Evolutionary conservation across 1,284 basidiomycete species (phyloP).

Genomic region (Apiotrichum laibachii): DNA sequence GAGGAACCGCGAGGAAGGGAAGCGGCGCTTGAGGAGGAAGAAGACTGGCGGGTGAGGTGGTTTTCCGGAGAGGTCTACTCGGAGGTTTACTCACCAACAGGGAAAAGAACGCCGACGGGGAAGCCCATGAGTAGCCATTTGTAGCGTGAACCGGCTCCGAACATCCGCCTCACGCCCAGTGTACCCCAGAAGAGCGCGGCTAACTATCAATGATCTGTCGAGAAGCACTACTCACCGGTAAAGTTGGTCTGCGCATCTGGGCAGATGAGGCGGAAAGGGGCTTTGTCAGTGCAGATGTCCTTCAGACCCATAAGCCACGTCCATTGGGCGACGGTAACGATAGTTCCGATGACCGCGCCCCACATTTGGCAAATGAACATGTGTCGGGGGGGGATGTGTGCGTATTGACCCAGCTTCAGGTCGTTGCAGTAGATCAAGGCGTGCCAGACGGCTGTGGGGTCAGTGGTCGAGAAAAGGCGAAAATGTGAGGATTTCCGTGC

Average conservation of each 20-base stretch:
- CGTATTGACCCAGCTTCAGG: conserved; percentile 2
- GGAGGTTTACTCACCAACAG: conserved; percentile 40
- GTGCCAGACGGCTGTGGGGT: conserved; percentile 2
- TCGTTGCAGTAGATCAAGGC: conserved; percentile 1
- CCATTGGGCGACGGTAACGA: conserved; percentile 4
- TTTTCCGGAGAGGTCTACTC: conserved; percentile 23
- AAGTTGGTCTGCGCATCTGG: neutral
- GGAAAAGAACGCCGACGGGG: conserved; percentile 61
- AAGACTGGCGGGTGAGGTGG: neutral
- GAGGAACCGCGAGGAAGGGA: neutral
- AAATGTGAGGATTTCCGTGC: too few relatives aligned
- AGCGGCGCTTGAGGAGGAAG: neutral
- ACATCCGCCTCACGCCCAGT: conserved; percentile 67
- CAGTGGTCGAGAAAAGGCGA: too few relatives aligned
- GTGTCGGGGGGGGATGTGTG: neutral
- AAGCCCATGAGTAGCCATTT: conserved; percentile 64
- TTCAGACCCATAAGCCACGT: neutral
- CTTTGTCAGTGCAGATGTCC: neutral
- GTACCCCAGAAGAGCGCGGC: conserved; percentile 71
- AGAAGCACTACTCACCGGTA: conserved; percentile 49
- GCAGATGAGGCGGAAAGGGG: neutral
- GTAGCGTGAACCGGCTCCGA: conserved; percentile 63
- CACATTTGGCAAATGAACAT: neutral
- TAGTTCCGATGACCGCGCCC: neutral
- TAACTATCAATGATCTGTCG: too few relatives aligned